Conservation (phyloP, 2,329 filamentous ascomycete species). For the Hypoxylon sp. region DNA sequence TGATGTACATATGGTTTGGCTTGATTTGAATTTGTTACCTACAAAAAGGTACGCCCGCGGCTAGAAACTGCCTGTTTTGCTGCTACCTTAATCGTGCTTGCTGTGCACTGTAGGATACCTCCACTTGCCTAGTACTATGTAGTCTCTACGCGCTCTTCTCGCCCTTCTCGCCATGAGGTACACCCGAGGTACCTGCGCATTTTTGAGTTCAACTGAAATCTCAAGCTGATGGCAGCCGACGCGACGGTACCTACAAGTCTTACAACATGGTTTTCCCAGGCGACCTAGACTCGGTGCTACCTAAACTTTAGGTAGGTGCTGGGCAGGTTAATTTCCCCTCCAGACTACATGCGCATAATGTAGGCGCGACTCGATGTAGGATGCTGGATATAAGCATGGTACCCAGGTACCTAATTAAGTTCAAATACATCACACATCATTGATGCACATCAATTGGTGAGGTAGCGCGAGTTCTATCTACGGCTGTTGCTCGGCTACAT, state of each 20-base stretch:
- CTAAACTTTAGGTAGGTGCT: constrained; percentile 20
- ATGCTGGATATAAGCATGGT: constrained; percentile 11
- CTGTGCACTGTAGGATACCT: constrained; percentile 13
- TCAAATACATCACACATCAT: too few relatives aligned
- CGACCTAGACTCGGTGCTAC: constrained; percentile 16
- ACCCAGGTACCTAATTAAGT: constrained; percentile 21
- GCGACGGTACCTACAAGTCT: not conserved
- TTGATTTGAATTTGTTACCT: constrained; percentile 34
- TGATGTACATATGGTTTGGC: constrained; percentile 8
- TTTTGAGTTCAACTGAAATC: constrained; percentile 1
- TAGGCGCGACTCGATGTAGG: constrained; percentile 13
- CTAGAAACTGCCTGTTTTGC: constrained; percentile 23
- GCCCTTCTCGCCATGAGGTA: constrained; percentile 10
- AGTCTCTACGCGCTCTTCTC: constrained; percentile 1
- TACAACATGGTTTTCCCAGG: constrained; percentile 3
- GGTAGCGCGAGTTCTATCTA: constrained; percentile 16
- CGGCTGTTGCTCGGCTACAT: constrained; percentile 40
- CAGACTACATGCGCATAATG: not conserved
- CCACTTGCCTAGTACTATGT: constrained; percentile 8
- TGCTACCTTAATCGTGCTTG: constrained; percentile 16
- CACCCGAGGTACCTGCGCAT: not conserved
- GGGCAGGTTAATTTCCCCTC: constrained; percentile 2
- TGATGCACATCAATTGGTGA: not conserved
- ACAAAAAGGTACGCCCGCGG: constrained; percentile 31
- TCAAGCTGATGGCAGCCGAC: not conserved